These are phyloP conservation scores for Solanum okadae DNA, from an alignment of 257 asterid genomes.

Conservation along the genomic window DNA sequence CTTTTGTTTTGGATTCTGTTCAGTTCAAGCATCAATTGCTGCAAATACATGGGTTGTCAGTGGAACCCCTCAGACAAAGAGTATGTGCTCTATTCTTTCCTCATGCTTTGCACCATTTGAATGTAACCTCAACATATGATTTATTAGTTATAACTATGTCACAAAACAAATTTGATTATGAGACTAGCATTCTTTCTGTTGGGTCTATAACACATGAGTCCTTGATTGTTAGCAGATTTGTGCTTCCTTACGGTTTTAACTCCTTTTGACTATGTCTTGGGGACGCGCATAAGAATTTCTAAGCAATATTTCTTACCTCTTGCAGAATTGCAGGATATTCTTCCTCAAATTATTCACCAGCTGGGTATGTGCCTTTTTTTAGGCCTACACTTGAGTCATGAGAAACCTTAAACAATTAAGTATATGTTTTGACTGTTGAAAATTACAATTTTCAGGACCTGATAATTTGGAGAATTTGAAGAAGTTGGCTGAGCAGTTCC, in stretches of 20 bases:
- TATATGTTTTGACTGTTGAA: not conserved
- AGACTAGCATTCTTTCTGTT: not conserved
- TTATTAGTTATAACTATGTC: not conserved
- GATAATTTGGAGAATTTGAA: constrained; percentile 66
- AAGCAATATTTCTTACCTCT: not conserved
- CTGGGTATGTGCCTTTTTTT: constrained; percentile 2
- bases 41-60: constrained; percentile 78
- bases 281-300: not conserved
- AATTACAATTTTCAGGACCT: constrained; percentile 29
- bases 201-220: not conserved
- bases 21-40: constrained; percentile 71
- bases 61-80: constrained; percentile 71
- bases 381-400: not conserved
- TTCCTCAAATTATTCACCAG: constrained; percentile 13
- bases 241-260: not conserved
- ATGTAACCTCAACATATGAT: not conserved
- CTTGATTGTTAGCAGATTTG: not conserved
- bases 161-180: not conserved
- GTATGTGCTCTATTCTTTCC: constrained; percentile 19
- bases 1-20: not conserved
- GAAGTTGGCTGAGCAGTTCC: constrained; percentile 67
- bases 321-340: constrained; percentile 17
- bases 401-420: not conserved
- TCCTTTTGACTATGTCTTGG: not conserved
- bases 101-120: not conserved